Conservation (phyloP, 345 rosid species). For the Clausena lansium region DNA sequence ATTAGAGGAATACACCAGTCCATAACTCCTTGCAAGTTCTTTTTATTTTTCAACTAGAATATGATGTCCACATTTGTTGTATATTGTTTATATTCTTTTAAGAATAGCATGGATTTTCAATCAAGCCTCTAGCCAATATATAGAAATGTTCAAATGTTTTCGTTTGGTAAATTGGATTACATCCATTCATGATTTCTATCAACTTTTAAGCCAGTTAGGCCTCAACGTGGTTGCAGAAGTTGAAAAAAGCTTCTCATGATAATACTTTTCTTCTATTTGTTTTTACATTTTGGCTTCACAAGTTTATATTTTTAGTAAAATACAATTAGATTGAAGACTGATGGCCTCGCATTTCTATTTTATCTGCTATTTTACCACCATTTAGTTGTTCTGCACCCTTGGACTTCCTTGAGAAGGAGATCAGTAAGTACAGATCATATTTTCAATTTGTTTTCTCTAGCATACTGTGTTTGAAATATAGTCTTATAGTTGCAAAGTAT, state of each 20-base stretch:
- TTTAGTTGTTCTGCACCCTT: not conserved
- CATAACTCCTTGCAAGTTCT: slow-evolving; percentile 4
- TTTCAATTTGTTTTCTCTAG: not conserved
- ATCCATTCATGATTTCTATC: not conserved
- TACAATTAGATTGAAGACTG: not conserved
- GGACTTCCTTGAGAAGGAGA: not conserved
- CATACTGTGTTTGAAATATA: not conserved
- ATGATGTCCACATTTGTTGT: not conserved
- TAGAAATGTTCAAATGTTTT: not conserved
- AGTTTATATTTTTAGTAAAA: not conserved
- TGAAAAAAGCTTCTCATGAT: not conserved
- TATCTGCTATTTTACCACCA: not conserved
- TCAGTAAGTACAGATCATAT: not conserved
- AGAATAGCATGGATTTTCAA: not conserved
- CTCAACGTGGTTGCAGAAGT: not conserved
- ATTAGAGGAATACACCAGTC: slow-evolving; percentile 5
- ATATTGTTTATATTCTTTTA: not conserved
- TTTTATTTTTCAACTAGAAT: not conserved
- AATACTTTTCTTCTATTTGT: not conserved
- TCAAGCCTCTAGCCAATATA: not conserved
- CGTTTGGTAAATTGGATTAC: not conserved
- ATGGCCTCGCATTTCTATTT: not conserved
- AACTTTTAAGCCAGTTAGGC: not conserved
- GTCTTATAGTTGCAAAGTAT: not conserved
- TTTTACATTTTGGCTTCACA: not conserved